These are phyloP conservation scores for Pythium guiyangense DNA, from an alignment of 352 stramenopile genomes.

Conservation along the genomic window DNA sequence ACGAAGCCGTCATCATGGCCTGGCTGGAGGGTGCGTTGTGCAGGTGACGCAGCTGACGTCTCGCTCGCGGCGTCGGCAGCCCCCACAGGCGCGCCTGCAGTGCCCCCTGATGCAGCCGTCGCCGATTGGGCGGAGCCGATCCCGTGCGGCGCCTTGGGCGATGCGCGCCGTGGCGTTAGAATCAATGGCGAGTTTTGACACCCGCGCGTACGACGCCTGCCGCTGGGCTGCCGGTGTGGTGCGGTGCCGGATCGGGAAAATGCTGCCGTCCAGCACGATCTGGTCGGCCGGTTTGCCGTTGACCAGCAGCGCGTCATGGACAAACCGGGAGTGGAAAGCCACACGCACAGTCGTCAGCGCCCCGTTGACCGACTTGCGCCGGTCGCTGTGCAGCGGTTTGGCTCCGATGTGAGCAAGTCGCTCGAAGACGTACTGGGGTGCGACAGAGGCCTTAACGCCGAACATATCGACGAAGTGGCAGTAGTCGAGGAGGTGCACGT, in stretches of 20 bases:
- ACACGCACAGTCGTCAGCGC: conserved; percentile 2
- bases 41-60: too few species aligned
- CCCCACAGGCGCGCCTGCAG: too few species aligned
- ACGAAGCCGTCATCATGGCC: too few species aligned
- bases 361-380: neutral
- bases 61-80: too few species aligned
- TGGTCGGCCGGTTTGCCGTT: neutral
- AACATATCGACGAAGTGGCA: conserved; percentile 3
- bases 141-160: too few species aligned
- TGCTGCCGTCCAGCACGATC: neutral
- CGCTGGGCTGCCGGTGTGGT: neutral
- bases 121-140: neutral
- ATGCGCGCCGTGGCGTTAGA: neutral
- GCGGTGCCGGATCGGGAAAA: neutral
- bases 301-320: neutral
- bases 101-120: neutral
- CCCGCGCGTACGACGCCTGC: neutral
- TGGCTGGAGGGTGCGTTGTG: too few species aligned
- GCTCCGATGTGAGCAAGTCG: neutral
- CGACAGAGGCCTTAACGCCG: neutral
- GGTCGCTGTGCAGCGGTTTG: conserved; percentile 1
- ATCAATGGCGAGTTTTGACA: neutral
- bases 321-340: neutral
- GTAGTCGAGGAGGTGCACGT: neutral
- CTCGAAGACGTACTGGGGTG: neutral